These are phyloP conservation scores for Bryoglossum gracile DNA, from an alignment of 495 filamentous ascomycete species.

Conservation along the genomic window DNA sequence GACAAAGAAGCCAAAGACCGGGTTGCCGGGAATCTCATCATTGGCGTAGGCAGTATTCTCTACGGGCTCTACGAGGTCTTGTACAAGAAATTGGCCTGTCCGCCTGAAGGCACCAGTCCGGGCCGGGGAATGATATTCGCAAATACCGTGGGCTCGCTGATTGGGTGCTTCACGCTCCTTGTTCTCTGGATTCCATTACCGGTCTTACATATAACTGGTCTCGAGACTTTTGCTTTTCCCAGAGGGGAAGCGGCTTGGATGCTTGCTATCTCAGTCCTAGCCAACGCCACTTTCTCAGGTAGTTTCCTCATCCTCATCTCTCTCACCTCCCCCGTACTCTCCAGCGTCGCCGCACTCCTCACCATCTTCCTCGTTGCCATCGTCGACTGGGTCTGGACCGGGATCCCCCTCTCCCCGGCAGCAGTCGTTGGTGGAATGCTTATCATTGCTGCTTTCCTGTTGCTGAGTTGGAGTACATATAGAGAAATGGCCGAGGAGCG, in stretches of 20 bases:
- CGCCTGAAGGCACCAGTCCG: slow-evolving; percentile 77
- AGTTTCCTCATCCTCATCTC: slow-evolving; percentile 88
- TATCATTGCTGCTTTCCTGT: slow-evolving; percentile 77
- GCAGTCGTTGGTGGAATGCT: slow-evolving; percentile 76
- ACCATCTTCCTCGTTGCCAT: slow-evolving; percentile 96
- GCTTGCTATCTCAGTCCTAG: slow-evolving; percentile 67
- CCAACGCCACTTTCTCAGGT: slow-evolving; percentile 89
- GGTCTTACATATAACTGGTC: slow-evolving; percentile 65
- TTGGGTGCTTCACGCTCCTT: slow-evolving; percentile 73
- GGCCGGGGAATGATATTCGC: slow-evolving; percentile 85
- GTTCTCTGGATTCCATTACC: slow-evolving; percentile 92
- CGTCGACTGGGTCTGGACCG: slow-evolving; percentile 78
- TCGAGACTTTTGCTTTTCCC: slow-evolving; percentile 78
- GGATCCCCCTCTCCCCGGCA: slow-evolving; percentile 61
- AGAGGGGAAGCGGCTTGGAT: slow-evolving; percentile 68
- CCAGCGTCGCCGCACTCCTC: slow-evolving; percentile 81
- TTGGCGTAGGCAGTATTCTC: slow-evolving; percentile 85
- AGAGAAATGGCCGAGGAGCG: slow-evolving; percentile 84
- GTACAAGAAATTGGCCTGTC: slow-evolving; percentile 88
- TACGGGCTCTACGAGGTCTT: slow-evolving; percentile 97
- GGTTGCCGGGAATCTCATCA: slow-evolving; percentile 79
- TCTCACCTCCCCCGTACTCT: slow-evolving; percentile 85
- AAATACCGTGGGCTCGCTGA: slow-evolving; percentile 79
- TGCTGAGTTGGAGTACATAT: slow-evolving; percentile 88
- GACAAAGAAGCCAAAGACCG: slow-evolving; percentile 41